phyloP scores from a whole-genome alignment of 345 rosid genomes.

The Jatropha curcas region DNA sequence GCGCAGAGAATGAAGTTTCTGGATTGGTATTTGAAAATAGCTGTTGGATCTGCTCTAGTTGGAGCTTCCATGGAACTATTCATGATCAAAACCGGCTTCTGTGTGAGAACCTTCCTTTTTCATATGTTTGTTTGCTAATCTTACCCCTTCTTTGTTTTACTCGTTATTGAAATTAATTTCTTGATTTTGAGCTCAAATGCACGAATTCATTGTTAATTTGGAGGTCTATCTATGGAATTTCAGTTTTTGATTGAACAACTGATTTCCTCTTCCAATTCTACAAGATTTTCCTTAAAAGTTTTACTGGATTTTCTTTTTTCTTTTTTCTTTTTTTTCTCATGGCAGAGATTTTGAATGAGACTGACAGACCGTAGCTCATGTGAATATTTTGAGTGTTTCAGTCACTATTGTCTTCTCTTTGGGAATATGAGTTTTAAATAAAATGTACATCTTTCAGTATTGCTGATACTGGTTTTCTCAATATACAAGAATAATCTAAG shows the following conservation, averaged over 20 bases:
- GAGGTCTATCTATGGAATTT: neutral
- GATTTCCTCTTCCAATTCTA: too few relatives aligned
- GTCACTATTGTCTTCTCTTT: too few relatives aligned
- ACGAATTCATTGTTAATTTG: neutral
- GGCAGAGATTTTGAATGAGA: too few relatives aligned
- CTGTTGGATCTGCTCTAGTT: conserved; percentile 61
- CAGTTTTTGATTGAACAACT: too few relatives aligned
- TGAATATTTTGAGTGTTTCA: too few relatives aligned
- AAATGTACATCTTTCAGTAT: too few relatives aligned
- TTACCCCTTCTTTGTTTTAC: neutral
- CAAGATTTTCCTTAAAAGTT: too few relatives aligned
- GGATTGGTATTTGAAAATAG: conserved; percentile 87
- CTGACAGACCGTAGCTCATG: too few relatives aligned
- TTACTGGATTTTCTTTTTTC: too few relatives aligned
- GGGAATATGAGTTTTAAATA: neutral
- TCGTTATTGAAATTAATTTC: neutral
- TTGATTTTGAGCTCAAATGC: neutral
- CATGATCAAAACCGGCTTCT: conserved; percentile 96
- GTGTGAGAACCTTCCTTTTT: conserved; percentile 57
- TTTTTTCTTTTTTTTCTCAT: too few relatives aligned
- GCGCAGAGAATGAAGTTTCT: conserved; percentile 47
- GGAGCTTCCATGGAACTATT: conserved; percentile 92
- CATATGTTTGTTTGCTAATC: neutral
- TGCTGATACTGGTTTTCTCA: too few relatives aligned
- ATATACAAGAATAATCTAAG: neutral